These are phyloP conservation scores for Melaleuca quinquenervia DNA, from an alignment of 345 rosid genomes.

Conservation along the genomic window DNA sequence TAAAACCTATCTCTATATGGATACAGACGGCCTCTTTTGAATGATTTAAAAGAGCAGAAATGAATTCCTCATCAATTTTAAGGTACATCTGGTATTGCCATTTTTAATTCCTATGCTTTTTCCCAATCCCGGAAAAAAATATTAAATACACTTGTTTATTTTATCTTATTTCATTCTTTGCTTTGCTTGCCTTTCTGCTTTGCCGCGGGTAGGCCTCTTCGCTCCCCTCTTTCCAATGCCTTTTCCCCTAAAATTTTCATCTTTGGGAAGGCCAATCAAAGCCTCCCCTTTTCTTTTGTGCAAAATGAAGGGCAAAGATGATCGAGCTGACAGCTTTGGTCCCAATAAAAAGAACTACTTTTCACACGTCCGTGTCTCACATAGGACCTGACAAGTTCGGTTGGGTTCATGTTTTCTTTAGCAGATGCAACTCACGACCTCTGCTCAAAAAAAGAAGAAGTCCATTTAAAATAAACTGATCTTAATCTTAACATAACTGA, in stretches of 20 bases:
- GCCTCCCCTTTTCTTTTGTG: conserved; percentile 1
- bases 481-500: not conserved
- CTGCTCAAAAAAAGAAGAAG: not conserved
- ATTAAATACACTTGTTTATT: not conserved
- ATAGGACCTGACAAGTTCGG: not conserved
- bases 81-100: not conserved
- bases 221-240: conserved; percentile 2
- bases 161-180: not conserved
- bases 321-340: not conserved
- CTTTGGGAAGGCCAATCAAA: conserved; percentile 27
- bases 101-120: not conserved
- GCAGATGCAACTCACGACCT: not conserved
- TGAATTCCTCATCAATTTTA: not conserved
- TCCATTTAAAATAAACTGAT: not conserved
- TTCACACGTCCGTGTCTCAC: not conserved
- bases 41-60: not conserved
- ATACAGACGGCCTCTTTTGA: not conserved
- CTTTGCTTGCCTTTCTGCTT: not conserved
- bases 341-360: not conserved
- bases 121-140: not conserved
- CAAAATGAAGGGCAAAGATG: not conserved
- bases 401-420: not conserved
- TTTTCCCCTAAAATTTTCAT: not conserved
- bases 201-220: not conserved
- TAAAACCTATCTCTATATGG: not conserved